Evolutionary conservation across 1,139 yeast species (phyloP).

Genomic region (Candida pseudocylindracea): DNA sequence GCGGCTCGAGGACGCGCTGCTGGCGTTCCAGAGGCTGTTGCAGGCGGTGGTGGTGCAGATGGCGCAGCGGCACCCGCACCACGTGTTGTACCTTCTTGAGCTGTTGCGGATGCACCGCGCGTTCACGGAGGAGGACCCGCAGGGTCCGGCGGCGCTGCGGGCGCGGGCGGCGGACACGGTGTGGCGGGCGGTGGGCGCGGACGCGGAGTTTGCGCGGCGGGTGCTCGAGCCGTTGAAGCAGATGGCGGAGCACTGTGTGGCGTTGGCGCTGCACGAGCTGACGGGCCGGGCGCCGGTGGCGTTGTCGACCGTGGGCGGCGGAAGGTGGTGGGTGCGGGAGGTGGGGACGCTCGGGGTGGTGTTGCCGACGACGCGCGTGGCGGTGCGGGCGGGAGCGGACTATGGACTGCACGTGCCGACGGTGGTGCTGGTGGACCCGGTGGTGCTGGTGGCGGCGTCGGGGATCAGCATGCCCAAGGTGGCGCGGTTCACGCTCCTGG

Average conservation of each 20-base stretch:
- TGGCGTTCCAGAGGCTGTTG: background rate
- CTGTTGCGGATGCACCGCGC: too few relatives aligned
- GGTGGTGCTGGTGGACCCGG: conserved; percentile 20
- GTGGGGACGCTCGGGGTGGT: conserved; percentile 13
- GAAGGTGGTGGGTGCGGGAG: conserved; percentile 27
- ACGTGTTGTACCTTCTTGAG: too few relatives aligned
- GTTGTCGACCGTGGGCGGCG: conserved; percentile 23
- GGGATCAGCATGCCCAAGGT: conserved; percentile 84
- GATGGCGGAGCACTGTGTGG: conserved; percentile 13
- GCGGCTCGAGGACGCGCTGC: background rate
- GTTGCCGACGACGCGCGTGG: conserved; percentile 11
- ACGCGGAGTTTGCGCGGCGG: too few relatives aligned
- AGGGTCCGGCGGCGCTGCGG: too few relatives aligned
- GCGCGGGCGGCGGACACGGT: too few relatives aligned
- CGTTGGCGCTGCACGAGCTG: conserved; percentile 6
- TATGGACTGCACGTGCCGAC: conserved; percentile 43
- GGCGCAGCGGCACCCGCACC: background rate
- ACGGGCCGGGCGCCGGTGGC: conserved; percentile 18
- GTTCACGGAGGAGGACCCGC: too few relatives aligned
- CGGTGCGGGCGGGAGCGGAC: conserved; percentile 36
- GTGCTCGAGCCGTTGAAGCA: too few relatives aligned
- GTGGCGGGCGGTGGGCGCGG: too few relatives aligned
- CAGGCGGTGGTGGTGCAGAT: background rate
- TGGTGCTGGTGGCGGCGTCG: conserved; percentile 39
- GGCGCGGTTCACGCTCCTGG: conserved; percentile 24